These are phyloP conservation scores for Auricularia sp. DNA, from an alignment of 768 basidiomycete species.

Conservation along the genomic window DNA sequence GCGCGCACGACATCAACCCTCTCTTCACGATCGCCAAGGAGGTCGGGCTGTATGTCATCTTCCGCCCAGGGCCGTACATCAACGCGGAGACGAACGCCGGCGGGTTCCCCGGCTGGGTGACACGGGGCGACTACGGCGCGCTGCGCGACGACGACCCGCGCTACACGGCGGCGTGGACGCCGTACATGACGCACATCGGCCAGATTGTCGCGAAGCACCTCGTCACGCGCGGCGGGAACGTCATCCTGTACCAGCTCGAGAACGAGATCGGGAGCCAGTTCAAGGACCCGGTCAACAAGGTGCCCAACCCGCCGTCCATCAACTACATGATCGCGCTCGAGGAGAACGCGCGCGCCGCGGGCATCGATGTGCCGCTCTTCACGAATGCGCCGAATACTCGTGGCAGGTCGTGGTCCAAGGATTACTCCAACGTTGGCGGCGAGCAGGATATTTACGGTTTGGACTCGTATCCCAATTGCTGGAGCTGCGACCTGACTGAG, in stretches of 20 bases:
- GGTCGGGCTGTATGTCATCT: neutral
- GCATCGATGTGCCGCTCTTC: neutral
- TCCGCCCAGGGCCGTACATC: neutral
- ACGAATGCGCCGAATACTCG: neutral
- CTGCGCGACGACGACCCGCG: conserved; percentile 41
- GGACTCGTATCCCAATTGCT: conserved; percentile 2
- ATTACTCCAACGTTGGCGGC: neutral
- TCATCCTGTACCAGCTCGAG: conserved; percentile 43
- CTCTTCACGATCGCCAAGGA: neutral
- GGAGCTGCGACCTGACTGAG: neutral
- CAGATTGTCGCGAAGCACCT: conserved; percentile 44
- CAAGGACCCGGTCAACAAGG: neutral
- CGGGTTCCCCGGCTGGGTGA: conserved; percentile 53
- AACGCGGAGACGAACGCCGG: conserved; percentile 39
- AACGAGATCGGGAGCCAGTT: conserved; percentile 23
- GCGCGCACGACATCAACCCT: neutral
- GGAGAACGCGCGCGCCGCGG: neutral
- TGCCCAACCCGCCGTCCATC: neutral
- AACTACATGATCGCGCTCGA: neutral
- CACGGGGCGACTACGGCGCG: conserved; percentile 33
- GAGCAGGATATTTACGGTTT: neutral
- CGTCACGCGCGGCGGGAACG: conserved; percentile 47
- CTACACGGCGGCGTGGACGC: conserved; percentile 43
- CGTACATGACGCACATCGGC: conserved; percentile 43
- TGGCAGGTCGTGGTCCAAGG: neutral